These are phyloP conservation scores for Rhizoctonia solani DNA, from an alignment of 1,284 basidiomycete genomes.

Conservation along the genomic window DNA sequence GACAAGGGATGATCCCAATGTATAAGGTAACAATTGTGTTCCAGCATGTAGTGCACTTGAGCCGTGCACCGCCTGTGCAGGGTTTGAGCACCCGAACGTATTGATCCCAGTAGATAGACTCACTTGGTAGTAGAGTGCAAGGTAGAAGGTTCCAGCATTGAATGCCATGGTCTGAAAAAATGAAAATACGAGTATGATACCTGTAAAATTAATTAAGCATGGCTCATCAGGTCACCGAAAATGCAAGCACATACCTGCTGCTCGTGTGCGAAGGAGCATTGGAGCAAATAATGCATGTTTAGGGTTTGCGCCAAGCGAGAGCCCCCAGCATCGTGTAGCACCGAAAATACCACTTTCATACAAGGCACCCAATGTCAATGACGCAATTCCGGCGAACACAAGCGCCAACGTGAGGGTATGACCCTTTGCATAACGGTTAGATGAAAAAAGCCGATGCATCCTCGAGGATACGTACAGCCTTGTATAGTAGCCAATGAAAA, in stretches of 20 bases:
- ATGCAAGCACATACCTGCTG: slow-evolving; percentile 55
- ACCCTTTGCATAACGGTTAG: not conserved
- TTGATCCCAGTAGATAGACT: slow-evolving; percentile 34
- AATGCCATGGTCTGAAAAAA: slow-evolving; percentile 81
- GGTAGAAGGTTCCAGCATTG: slow-evolving; percentile 79
- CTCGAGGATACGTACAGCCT: slow-evolving; percentile 59
- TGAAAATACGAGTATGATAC: slow-evolving; percentile 63
- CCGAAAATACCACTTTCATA: slow-evolving; percentile 26
- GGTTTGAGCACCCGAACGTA: not conserved
- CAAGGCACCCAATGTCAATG: slow-evolving; percentile 8
- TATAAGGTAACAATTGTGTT: slow-evolving; percentile 73
- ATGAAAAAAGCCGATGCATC: not conserved
- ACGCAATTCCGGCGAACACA: not conserved
- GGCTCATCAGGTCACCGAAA: not conserved
- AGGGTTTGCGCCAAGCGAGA: slow-evolving; percentile 13
- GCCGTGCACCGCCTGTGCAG: slow-evolving; percentile 62
- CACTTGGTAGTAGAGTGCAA: slow-evolving; percentile 79
- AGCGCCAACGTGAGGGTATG: slow-evolving; percentile 11
- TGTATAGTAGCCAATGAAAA: slow-evolving; percentile 69
- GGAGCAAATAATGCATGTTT: slow-evolving; percentile 72
- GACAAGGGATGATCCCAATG: slow-evolving; percentile 75
- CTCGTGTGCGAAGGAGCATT: slow-evolving; percentile 59
- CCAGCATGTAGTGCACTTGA: slow-evolving; percentile 69
- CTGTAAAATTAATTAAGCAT: slow-evolving; percentile 47
- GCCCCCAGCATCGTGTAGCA: not conserved